Base-by-base conservation (phyloP, 768 basidiomycete genomes). In the Exidia glandulosa region DNA sequence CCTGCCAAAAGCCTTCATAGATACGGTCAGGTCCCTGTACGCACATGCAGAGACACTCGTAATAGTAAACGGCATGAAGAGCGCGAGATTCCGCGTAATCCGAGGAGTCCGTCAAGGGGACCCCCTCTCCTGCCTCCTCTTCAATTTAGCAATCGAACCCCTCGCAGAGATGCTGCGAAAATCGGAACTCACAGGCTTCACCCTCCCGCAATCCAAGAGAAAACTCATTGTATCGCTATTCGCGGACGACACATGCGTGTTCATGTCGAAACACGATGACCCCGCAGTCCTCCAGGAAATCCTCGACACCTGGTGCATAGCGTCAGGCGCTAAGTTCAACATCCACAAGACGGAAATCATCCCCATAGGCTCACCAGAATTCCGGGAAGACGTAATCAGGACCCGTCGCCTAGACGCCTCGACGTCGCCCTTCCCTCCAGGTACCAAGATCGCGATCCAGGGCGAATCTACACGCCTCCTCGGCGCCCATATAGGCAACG, bases 41-140 rank as follows among this genome's bases (percentile, higher is more conserved):
- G 41, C 16, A 23, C 41, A 45, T 19, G 41, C 41, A 5, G 41
- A 45, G 16, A 45, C 41, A 2, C 19, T 19, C 6, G 41, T 45
- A 12, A 45, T 45, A 13, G 6, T 45, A 6, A 45, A 45, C 16
- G 41, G 41, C 41, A 6, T 45, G 6, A 5, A 7, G 6, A 45
- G 41, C 41, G 14, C 4, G 16, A 13, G 16, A 19, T 45, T 45
- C 41, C 41, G 14, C 4, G 41, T 45, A 5, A 45, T 45, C 4
- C 5, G 41, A 16, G 41, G 41, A 7, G 41, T 45, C 6, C 41
- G 41, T 6, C 41, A 45, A 55, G 63, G 63, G 7, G 63, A 63
- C 62, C 63, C 63, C 6, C 2, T 64, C 2, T 64, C 63, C 6
- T 64, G 63, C 58, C 58, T 64, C 14, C 62, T 64, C 2, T 64